Base-by-base conservation (phyloP, 441 rosid genomes). In the Brassica balearica region DNA sequence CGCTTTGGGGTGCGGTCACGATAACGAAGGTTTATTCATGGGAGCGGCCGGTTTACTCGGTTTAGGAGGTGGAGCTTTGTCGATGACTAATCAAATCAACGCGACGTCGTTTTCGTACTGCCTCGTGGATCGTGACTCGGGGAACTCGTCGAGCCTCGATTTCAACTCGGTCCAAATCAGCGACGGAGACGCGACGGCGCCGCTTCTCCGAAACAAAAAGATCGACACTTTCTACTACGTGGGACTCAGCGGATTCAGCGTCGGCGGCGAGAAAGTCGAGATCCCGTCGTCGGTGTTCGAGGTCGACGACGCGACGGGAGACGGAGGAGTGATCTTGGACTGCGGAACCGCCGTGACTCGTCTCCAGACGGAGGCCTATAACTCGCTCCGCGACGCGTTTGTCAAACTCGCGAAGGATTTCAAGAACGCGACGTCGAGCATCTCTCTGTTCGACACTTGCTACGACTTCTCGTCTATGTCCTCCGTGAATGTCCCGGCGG, bases 271-370 rank as follows among this genome's bases (percentile, higher is more conserved):
- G 7, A 41, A 5, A 48, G 87, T 90, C 5, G 20, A 74, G 25
- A 78, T 88, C 36, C 77, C 90, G 0, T 81, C 86, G 32, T 82
- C 90, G 14, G 56, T 90, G 11, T 87, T 90, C 67, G 83, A 77
- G 29, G 80, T 90, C 65, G 86, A 83, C 59, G 86, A 62, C 1
- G 71, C 89, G 4, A 48, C 17, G 1, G 94, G 94, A 4, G 38
- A 48, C 23, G 90, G 94, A 0, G 94, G 94, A 10, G 83, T 90
- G 61, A 90, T 90, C 27, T 81, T 90, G 14, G 94, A 90, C 17
- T 90, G 90, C 43, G 94, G 94, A 22, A 90, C 94, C 32, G 87
- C 94, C 79, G 80, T 90, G 75, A 84, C 88, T 71, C 89, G 94
- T 73, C 71, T 90, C 43, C 90, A 81, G 76, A 90, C 88, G 15